Conservation (phyloP, 2,329 filamentous ascomycete genomes). For the Aspergillus pseudoglaucus region DNA sequence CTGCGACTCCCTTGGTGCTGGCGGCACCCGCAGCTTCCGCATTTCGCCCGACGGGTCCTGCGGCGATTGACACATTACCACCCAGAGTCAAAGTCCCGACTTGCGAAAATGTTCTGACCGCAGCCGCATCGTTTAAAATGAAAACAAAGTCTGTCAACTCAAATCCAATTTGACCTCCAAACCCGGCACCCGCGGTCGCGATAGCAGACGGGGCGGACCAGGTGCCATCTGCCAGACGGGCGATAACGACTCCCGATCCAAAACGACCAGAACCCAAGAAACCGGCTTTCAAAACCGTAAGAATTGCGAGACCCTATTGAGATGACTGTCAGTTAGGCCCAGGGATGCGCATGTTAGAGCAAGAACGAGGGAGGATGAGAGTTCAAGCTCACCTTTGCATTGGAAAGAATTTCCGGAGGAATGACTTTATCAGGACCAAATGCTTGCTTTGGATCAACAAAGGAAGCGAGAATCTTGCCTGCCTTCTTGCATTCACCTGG, state of each 20-base stretch:
- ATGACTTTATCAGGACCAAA: conserved; percentile 98
- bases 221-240: conserved; percentile 41
- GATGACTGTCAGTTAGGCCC: conserved; percentile 6
- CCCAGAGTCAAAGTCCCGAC: conserved; percentile 85
- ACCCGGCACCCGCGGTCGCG: conserved; percentile 43
- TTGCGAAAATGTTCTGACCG: conserved; percentile 91
- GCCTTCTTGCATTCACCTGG: conserved; percentile 96
- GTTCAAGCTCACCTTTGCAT: conserved; percentile 68
- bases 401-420: conserved; percentile 78
- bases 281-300: conserved; percentile 46
- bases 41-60: conserved; percentile 87
- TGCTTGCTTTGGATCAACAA: conserved; percentile 85
- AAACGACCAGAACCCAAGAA: conserved; percentile 47
- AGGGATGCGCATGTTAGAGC: background rate
- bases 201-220: conserved; percentile 48
- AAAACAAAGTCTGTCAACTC: conserved; percentile 72
- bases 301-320: conserved; percentile 41
- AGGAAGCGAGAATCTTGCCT: conserved; percentile 88
- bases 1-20: conserved; percentile 79
- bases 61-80: conserved; percentile 92
- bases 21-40: conserved; percentile 93
- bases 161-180: conserved; percentile 47
- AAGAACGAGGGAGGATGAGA: background rate
- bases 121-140: conserved; percentile 85
- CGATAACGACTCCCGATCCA: conserved; percentile 45